Evolutionary conservation across 805 yeast genomes (phyloP).

Genomic region (Priceomyces castillae): DNA sequence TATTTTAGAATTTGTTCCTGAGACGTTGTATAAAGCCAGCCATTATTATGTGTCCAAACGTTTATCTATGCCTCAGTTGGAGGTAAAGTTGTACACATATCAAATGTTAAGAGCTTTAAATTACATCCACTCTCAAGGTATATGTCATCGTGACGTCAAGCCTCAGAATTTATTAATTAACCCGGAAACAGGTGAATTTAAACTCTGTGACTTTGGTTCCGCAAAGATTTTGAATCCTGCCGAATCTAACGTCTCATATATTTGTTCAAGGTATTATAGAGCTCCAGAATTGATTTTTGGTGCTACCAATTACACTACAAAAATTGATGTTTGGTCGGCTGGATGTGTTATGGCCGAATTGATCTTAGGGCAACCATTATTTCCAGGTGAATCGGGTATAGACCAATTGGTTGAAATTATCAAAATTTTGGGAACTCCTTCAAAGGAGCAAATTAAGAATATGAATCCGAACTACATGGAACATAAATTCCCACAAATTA

Average conservation of each 20-base stretch:
- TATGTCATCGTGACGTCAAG: slow-evolving; percentile 92
- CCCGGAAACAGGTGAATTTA: slow-evolving; percentile 79
- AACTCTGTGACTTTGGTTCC: slow-evolving; percentile 94
- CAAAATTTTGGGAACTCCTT: slow-evolving; percentile 93
- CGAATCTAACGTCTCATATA: slow-evolving; percentile 94
- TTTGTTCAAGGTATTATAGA: slow-evolving; percentile 93
- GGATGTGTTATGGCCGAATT: slow-evolving; percentile 98
- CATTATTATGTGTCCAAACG: slow-evolving; percentile 76
- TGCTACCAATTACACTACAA: slow-evolving; percentile 92
- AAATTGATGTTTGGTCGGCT: slow-evolving; percentile 96
- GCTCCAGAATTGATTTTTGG: slow-evolving; percentile 98
- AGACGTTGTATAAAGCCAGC: slow-evolving; percentile 86
- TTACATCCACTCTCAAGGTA: slow-evolving; percentile 71
- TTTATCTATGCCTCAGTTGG: slow-evolving; percentile 81
- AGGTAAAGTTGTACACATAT: slow-evolving; percentile 80
- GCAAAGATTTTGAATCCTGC: slow-evolving; percentile 87
- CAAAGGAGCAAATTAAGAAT: slow-evolving; percentile 83
- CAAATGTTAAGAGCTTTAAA: slow-evolving; percentile 75
- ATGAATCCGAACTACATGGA: slow-evolving; percentile 98
- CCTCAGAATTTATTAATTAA: slow-evolving; percentile 88
- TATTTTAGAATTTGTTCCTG: slow-evolving; percentile 92
- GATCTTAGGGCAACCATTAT: slow-evolving; percentile 90
- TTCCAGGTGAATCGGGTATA: slow-evolving; percentile 97
- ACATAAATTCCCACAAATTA: slow-evolving; percentile 88
- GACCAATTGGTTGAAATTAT: slow-evolving; percentile 97